Conservation (phyloP, 768 basidiomycete genomes). For the Hygrocybe punicea region DNA sequence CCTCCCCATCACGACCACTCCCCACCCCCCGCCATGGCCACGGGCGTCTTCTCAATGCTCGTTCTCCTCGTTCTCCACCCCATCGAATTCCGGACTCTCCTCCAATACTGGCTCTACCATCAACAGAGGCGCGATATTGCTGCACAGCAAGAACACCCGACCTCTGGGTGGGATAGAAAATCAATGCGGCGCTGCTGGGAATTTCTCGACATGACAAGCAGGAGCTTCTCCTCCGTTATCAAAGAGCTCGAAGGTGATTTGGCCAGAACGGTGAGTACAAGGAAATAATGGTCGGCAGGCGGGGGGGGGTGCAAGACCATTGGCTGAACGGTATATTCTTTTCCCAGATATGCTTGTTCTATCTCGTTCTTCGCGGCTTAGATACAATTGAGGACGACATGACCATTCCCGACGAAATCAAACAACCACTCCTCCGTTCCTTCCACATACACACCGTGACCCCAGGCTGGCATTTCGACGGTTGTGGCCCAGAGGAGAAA, state of each 20-base stretch:
- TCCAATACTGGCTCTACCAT: conserved; percentile 83
- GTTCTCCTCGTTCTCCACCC: conserved; percentile 74
- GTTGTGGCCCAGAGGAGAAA: conserved; percentile 80
- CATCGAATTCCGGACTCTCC: conserved; percentile 73
- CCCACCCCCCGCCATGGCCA: conserved; percentile 19
- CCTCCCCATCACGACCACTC: not conserved
- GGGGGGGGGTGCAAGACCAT: too few species aligned
- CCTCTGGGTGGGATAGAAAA: conserved; percentile 82
- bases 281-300: not conserved
- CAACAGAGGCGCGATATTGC: conserved; percentile 82
- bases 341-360: conserved; percentile 85
- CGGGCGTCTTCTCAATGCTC: conserved; percentile 62
- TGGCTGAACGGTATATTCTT: too few species aligned
- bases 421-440: conserved; percentile 78
- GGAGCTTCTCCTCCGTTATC: conserved; percentile 90
- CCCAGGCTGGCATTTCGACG: conserved; percentile 84
- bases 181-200: conserved; percentile 90
- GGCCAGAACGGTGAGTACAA: conserved; percentile 74
- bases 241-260: conserved; percentile 95
- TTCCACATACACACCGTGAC: conserved; percentile 78
- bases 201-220: conserved; percentile 81
- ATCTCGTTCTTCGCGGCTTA: conserved; percentile 88
- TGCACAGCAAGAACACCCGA: conserved; percentile 62
- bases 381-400: conserved; percentile 99
- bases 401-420: conserved; percentile 82